A percentile compares a stretch with the other conserved stretches of the same genome.
Conservation (phyloP, 2,329 filamentous ascomycete genomes). For the Aspergillus hiratsukae region DNA sequence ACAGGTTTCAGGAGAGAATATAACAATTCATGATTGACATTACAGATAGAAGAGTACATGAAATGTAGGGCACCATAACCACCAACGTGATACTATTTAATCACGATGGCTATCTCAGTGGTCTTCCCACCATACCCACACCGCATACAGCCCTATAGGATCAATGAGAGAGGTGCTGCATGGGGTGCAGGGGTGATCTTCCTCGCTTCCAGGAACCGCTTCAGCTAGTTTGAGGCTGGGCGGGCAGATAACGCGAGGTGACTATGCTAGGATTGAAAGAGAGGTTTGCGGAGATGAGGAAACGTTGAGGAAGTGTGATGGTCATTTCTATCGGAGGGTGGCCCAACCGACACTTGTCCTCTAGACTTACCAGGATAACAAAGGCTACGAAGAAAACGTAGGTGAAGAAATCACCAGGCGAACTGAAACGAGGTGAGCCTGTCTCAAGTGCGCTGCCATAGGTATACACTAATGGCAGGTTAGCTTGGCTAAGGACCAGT, state of each 20-base stretch:
- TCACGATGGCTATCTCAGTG: conserved; percentile 59
- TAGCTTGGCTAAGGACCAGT: conserved; percentile 22
- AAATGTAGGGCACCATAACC: conserved; percentile 64
- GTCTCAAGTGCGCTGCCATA: conserved; percentile 72
- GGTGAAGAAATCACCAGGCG: conserved; percentile 73
- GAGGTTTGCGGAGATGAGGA: conserved; percentile 18
- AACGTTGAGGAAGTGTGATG: conserved; percentile 1
- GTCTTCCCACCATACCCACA: conserved; percentile 73
- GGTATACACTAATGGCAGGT: conserved; percentile 57
- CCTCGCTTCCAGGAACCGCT: conserved; percentile 80
- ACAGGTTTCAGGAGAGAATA: background rate
- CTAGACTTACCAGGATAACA: conserved; percentile 71
- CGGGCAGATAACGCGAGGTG: conserved; percentile 75
- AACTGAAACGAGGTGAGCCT: conserved; percentile 64
- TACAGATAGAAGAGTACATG: conserved; percentile 22
- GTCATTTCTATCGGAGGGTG: conserved; percentile 11
- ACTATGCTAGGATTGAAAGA: conserved; percentile 13
- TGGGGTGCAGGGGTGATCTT: conserved; percentile 68
- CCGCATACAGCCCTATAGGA: conserved; percentile 56
- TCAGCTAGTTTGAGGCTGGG: conserved; percentile 66
- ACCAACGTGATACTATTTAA: conserved; percentile 56
- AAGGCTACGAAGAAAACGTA: conserved; percentile 70
- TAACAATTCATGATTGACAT: conserved; percentile 18
- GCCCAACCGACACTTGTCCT: conserved; percentile 19
- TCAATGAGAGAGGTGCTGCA: conserved; percentile 59